phyloP scores from a whole-genome alignment of 2,329 filamentous ascomycete genomes.

The Aspergillus piperis region DNA sequence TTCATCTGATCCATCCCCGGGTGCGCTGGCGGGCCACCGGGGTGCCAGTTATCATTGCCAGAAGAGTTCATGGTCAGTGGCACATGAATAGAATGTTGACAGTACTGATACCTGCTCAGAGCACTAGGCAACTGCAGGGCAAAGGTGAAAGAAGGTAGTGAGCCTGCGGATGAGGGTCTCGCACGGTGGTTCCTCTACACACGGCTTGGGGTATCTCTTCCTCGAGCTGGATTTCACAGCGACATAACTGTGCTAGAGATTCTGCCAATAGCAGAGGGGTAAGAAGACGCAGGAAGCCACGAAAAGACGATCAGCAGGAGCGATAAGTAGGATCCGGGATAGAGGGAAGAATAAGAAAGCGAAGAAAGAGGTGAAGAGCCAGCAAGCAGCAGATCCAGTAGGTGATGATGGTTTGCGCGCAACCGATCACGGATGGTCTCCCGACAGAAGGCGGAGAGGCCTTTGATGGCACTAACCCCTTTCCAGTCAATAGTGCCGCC shows the following conservation, averaged over 20 bases:
- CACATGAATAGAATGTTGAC: conserved; percentile 22
- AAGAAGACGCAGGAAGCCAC: neutral
- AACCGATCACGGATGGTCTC: conserved; percentile 39
- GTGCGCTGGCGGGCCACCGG: conserved; percentile 44
- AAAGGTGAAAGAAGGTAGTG: conserved; percentile 3
- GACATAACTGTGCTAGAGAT: conserved; percentile 29
- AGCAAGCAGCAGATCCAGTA: conserved; percentile 23
- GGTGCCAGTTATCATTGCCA: conserved; percentile 48
- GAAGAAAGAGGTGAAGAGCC: conserved; percentile 13
- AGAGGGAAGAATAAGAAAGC: conserved; percentile 1
- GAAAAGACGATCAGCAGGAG: conserved; percentile 1
- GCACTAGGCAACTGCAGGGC: neutral
- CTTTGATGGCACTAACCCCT: conserved; percentile 34
- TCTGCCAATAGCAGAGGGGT: conserved; percentile 14
- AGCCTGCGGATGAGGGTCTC: conserved; percentile 14
- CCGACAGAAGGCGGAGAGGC: conserved; percentile 36
- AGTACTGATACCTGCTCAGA: conserved; percentile 3
- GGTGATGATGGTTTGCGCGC: conserved; percentile 39
- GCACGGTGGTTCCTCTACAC: conserved; percentile 25
- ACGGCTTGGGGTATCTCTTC: conserved; percentile 25
- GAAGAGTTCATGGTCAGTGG: conserved; percentile 42
- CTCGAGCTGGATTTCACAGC: conserved; percentile 28
- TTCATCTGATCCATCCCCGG: conserved; percentile 46
- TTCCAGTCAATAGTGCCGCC: conserved; percentile 19
- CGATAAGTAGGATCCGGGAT: neutral